Base-by-base conservation (phyloP, 2,329 filamentous ascomycete species). In the Nemania sp. region DNA sequence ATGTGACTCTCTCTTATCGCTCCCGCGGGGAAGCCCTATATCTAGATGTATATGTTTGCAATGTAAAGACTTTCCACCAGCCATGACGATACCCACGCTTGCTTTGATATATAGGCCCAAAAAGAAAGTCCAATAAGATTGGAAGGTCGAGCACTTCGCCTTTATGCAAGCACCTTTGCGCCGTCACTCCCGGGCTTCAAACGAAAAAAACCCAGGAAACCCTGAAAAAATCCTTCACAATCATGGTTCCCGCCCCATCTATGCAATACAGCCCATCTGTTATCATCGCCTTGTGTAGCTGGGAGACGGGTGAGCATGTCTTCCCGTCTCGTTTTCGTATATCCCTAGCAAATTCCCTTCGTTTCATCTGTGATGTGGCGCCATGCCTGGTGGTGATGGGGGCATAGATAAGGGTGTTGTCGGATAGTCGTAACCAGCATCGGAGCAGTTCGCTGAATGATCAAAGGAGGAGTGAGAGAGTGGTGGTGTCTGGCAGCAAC, bases 321-420 rank as follows among this genome's bases (percentile, higher is more conserved):
- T 51, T 51, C 50, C 48, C 39, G 51, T 40, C 32, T 59, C 51
- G 20, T 46, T 20, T n/a, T 46, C 21, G 15, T 48, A 42, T 29
- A 20, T 49, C 52, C 37, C 25, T 18, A 40, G 43, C 43, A 15
- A 29, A 18, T 13, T 15, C 20, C 13, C 35, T 39, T 42, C 34
- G 5, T 39, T 52, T 60, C 57, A 65, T 65, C 51, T 20, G 42
- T 63, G 67, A 45, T 69, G 68, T 42, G 57, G 51, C 15, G 54
- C 64, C 12, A 81, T 75, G 68, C 81, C 82, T 45, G 89, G 89
- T 45, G 89, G 89, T 46, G 88, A 90, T 48, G 82, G 83, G 34
- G 88, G 87, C 84, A 91, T 87, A n/a, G 88, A 90, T 65, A 89
- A 78, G 62, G 89, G 89, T 54, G 89, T 91, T 45, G 84, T 84